Evolutionary conservation across 108 stramenopile species (phyloP).

Genomic region (Pseudonitzschia multiseries): DNA sequence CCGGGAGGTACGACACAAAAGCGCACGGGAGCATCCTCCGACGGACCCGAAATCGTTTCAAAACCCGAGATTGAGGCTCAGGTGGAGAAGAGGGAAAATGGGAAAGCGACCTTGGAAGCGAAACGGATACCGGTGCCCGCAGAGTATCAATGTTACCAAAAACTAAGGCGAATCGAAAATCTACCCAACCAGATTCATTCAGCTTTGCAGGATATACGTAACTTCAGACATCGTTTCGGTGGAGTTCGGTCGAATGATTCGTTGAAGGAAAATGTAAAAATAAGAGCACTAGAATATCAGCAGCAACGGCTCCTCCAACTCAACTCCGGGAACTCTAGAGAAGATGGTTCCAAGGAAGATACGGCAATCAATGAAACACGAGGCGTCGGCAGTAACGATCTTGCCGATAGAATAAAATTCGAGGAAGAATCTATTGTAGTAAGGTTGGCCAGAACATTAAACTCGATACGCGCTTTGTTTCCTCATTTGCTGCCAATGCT

Average conservation of each 20-base stretch:
- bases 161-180: constrained; percentile 9
- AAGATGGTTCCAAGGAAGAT: not conserved
- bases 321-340: not conserved
- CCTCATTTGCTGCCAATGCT: constrained; percentile 33
- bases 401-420: not conserved
- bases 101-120: not conserved
- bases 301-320: constrained; percentile 7
- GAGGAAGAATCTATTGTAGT: constrained; percentile 11
- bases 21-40: not conserved
- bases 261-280: not conserved
- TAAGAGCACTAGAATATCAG: constrained; percentile 6
- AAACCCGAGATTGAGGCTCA: not conserved
- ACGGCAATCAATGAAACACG: not conserved
- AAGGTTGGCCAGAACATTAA: constrained; percentile 29
- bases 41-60: not conserved
- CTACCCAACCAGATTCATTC: constrained; percentile 1
- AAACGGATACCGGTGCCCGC: not conserved
- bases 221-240: constrained; percentile 10
- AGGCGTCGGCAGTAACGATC: not conserved
- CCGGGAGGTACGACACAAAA: not conserved
- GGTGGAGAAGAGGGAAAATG: constrained; percentile 1
- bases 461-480: constrained; percentile 33
- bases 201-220: constrained; percentile 18
- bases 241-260: not conserved
- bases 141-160: constrained; percentile 13